Base-by-base conservation (phyloP, 2,329 filamentous ascomycete species). In the Talaromyces islandicus region DNA sequence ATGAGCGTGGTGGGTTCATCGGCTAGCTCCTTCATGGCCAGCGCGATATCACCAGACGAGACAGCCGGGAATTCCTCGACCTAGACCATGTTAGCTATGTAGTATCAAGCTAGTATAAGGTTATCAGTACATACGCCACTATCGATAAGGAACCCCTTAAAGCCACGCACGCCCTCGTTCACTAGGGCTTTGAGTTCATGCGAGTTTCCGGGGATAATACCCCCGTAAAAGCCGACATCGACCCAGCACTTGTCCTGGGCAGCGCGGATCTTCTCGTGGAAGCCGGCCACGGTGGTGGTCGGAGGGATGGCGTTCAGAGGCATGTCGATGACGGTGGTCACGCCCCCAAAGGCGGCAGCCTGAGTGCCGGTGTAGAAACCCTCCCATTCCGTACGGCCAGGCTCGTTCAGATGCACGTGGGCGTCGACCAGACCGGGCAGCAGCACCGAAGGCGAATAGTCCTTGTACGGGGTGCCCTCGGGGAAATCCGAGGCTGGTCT, bases 271-370 rank as follows among this genome's bases (percentile, higher is more conserved):
- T 99, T 99, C 78, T 91, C 89, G 63, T 88, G 81, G 66, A 99
- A 83, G 7, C 89, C 91, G 19, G 81, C 80, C 3, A 97, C 82
- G 0, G 93, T 97, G 10, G 93, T 97, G 0, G 94, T 99, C 0
- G 94, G 94, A 38, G 94, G 94, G 58, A 99, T 96, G 54, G 93
- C 92, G 77, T 99, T 99, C 63, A 97, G 77, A 35, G 94, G 94
- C 94, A 99, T 99, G 76, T 97, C 94, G 69, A 99, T 81, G 10
- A 99, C 92, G 0, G 94, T 97, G 4, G 94, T 99, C 27, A 97
- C 94, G 68, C 94, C 94, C 46, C 94, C 94, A 68, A 93, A 95
- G 11, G 94, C 94, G 4, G 94, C 94, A 35, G 94, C 94, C 68
- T 90, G 85, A 25, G 94, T 97, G 54, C 94, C 94, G 0, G 92